Evolutionary conservation across 495 filamentous ascomycete species (phyloP), one percentile per base, ranked within the genome.

Genomic region (Parachaetomium inaequale): DNA sequence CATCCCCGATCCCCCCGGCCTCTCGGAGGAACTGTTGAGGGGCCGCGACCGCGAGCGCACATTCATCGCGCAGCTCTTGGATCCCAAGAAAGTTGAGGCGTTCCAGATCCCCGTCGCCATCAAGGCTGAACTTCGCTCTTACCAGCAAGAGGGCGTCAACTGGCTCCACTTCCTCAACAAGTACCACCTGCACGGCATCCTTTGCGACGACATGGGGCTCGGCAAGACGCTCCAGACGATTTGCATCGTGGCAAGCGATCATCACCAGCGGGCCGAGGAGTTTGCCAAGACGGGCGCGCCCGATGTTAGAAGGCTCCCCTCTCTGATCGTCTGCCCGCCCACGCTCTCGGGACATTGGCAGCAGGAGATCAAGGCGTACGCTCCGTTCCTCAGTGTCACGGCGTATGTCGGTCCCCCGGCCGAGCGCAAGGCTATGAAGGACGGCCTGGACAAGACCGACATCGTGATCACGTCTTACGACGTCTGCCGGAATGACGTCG

Each of bases 341-440:
- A 96, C 95, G 0, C 84, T 98, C n/a, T 97, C 94, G 12, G 94
- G 94, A 8, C 94, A 98, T 74, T 98, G 94, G 94, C 91, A 96
- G 74, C 94, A 98, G 68, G 94, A 98, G 72, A 91, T 98, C 70
- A 89, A 88, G 69, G 86, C 90, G 36, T 98, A 94, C 68, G 95
- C 94, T 3, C 94, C 94, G 7, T 98, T 98, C 82, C 82, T 98
- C 25, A 87, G 83, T 40, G 89, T 88, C 55, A 86, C 92, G 32
- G 87, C 92, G 8, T 98, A 96, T 69, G 92, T 96, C 58, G 94
- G 94, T 4, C 87, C 91, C 14, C 91, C 94, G 7, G 77, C 83
- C 8, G 90, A 96, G 70, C 87, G 94, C 58, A 79, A 83, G 38
- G 82, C 83, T 46, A 76, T 93, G 51, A 85, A 85, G 66, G 79